phyloP scores from a whole-genome alignment of 129 eudicot species.

The Cynara cardunculus region DNA sequence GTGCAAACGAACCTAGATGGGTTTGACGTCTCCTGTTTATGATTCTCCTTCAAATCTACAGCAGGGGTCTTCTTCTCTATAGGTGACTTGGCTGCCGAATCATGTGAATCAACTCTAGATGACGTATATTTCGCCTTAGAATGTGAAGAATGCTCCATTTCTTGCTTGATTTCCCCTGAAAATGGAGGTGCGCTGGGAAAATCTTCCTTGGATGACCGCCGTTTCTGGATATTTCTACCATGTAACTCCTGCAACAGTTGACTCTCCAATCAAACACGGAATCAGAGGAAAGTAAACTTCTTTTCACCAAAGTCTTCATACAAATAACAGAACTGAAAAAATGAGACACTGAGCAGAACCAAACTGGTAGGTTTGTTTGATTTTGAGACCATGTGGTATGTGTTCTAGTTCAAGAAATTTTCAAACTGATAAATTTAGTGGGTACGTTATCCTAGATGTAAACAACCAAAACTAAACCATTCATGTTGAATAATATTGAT shows the following conservation, averaged over 20 bases:
- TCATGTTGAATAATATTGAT: neutral
- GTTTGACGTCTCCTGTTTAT: constrained; percentile 30
- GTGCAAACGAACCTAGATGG: constrained; percentile 44
- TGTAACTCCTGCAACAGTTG: constrained; percentile 26
- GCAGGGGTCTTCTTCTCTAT: constrained; percentile 25
- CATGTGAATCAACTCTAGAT: constrained; percentile 26
- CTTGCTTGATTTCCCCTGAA: constrained; percentile 50
- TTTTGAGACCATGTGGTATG: neutral
- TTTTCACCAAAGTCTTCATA: neutral
- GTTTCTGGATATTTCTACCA: constrained; percentile 34
- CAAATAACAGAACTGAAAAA: neutral
- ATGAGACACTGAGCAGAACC: neutral
- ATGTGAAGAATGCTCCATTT: constrained; percentile 24
- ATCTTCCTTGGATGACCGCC: constrained; percentile 43
- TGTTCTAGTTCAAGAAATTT: neutral
- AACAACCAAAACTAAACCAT: too few species aligned
- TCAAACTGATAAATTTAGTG: too few species aligned
- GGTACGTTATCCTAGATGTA: too few species aligned
- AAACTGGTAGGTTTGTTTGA: neutral
- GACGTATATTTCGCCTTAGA: constrained; percentile 20
- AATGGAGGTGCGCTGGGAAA: constrained; percentile 82
- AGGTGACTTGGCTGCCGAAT: constrained; percentile 23
- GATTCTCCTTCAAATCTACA: constrained; percentile 15
- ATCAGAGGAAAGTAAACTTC: constrained; percentile 4
- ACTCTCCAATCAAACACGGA: constrained; percentile 2